Percentiles rank a stretch among this genome's conserved stretches.
phyloP scores from a whole-genome alignment of 1,284 basidiomycete species.

The Crepidotus sp. region DNA sequence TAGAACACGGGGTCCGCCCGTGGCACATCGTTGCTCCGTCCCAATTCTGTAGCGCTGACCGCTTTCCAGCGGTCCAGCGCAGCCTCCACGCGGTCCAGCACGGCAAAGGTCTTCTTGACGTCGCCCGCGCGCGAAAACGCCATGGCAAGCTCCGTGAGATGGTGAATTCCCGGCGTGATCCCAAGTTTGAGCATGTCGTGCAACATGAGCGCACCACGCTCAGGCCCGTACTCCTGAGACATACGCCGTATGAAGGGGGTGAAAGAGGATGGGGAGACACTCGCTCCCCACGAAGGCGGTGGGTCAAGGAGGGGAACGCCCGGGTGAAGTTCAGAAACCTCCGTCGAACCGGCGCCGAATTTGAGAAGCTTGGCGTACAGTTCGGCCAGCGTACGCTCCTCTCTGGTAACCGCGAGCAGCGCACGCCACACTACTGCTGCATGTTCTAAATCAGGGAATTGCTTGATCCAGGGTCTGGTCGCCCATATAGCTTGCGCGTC shows the following conservation, averaged over 20 bases:
- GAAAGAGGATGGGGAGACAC: constrained; percentile 25
- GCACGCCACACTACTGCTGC: constrained; percentile 19
- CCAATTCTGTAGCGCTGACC: background rate
- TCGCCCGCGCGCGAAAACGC: constrained; percentile 27
- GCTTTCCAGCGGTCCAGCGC: background rate
- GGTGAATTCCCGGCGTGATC: constrained; percentile 28
- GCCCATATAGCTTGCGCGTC: constrained; percentile 6
- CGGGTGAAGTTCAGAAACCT: background rate
- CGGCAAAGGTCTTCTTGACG: constrained; percentile 22
- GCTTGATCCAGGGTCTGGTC: constrained; percentile 6
- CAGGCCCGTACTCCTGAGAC: constrained; percentile 18
- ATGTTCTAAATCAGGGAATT: constrained; percentile 14
- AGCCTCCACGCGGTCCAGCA: constrained; percentile 28
- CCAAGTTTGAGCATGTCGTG: constrained; percentile 30
- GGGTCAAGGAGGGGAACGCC: constrained; percentile 10
- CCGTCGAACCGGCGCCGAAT: background rate
- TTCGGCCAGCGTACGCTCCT: constrained; percentile 3
- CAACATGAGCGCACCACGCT: constrained; percentile 26
- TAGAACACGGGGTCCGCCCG: constrained; percentile 16
- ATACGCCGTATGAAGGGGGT: constrained; percentile 31
- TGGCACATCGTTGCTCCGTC: background rate
- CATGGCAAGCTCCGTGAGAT: constrained; percentile 33
- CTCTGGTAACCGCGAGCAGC: constrained; percentile 8
- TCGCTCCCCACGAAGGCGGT: constrained; percentile 15
- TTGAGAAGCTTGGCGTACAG: constrained; percentile 19